Conservation (phyloP, 192 early-diverging fungal species). For the Chytriomyces sp. region DNA sequence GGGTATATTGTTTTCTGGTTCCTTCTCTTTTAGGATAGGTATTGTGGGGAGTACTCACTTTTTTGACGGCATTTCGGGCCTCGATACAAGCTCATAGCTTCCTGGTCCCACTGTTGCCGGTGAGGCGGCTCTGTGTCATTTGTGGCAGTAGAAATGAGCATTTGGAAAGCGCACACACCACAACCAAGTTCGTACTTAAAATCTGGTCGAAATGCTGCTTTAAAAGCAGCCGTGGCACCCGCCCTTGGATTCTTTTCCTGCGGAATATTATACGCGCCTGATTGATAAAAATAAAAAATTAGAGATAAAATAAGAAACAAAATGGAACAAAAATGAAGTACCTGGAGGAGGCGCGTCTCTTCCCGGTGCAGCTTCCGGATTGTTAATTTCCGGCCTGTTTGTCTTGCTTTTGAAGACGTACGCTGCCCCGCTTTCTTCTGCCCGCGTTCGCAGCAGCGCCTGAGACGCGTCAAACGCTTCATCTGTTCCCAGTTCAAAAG, state of each 20-base stretch:
- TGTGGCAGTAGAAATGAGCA: conserved; percentile 7
- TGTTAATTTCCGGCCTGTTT: conserved; percentile 42
- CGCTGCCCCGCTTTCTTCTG: conserved; percentile 31
- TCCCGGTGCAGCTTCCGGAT: conserved; percentile 40
- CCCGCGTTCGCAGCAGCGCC: conserved; percentile 19
- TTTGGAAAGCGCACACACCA: background rate
- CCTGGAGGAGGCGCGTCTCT: conserved; percentile 52
- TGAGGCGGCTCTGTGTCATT: conserved; percentile 16
- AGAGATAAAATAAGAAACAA: background rate
- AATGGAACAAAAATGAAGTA: background rate
- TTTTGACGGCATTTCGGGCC: conserved; percentile 19
- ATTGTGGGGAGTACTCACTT: conserved; percentile 3
- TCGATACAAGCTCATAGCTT: conserved; percentile 24
- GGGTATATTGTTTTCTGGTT: too few relatives aligned
- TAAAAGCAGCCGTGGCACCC: conserved; percentile 52
- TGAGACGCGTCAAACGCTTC: conserved; percentile 28
- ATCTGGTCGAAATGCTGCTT: conserved; percentile 25
- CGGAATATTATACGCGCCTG: conserved; percentile 41
- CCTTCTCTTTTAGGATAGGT: background rate
- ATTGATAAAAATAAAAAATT: background rate
- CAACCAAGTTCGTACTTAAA: conserved; percentile 17
- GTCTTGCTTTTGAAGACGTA: conserved; percentile 51
- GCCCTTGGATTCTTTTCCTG: conserved; percentile 38
- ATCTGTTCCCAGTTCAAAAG: conserved; percentile 28
- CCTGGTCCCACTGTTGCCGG: conserved; percentile 39